phyloP scores from a whole-genome alignment of 371 early-diverging fungal genomes.

The Coemansia linderi region DNA sequence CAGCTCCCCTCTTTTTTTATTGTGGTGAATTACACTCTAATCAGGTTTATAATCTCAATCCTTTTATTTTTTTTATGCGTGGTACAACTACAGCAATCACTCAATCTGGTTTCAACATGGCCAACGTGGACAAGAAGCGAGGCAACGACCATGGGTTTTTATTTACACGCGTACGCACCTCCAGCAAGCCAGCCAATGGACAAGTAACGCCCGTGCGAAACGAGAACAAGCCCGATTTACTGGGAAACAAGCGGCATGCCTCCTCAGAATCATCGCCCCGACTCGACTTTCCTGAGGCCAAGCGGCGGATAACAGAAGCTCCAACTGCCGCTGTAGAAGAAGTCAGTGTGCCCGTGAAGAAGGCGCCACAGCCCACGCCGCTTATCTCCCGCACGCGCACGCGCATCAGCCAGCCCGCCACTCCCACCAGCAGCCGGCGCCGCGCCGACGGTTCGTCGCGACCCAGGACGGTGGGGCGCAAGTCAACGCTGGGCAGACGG shows the following conservation, averaged over 20 bases:
- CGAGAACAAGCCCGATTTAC: neutral
- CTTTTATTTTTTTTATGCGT: neutral
- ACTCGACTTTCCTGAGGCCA: conserved; percentile 41
- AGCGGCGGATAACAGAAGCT: conserved; percentile 28
- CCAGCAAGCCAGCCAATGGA: neutral
- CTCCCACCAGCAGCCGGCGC: neutral
- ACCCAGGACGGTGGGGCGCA: conserved; percentile 16
- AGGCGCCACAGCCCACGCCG: conserved; percentile 43
- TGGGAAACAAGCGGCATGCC: conserved; percentile 6
- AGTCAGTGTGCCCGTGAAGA: conserved; percentile 34
- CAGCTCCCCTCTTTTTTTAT: neutral
- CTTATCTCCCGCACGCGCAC: conserved; percentile 44
- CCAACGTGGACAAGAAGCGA: neutral
- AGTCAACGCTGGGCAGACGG: conserved; percentile 45
- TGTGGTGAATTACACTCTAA: neutral
- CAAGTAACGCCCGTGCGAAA: neutral
- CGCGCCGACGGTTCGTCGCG: neutral
- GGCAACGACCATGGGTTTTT: conserved; percentile 48
- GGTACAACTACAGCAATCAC: neutral
- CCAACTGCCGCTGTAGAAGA: neutral
- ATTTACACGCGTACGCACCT: conserved; percentile 30
- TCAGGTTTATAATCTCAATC: neutral
- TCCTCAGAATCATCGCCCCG: conserved; percentile 1
- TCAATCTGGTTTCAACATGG: neutral
- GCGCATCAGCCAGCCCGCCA: neutral